Percentiles rank a stretch among this genome's conserved stretches.
phyloP scores from a whole-genome alignment of 2,329 filamentous ascomycete species.

The Cephalotrichum gorgonifer region DNA sequence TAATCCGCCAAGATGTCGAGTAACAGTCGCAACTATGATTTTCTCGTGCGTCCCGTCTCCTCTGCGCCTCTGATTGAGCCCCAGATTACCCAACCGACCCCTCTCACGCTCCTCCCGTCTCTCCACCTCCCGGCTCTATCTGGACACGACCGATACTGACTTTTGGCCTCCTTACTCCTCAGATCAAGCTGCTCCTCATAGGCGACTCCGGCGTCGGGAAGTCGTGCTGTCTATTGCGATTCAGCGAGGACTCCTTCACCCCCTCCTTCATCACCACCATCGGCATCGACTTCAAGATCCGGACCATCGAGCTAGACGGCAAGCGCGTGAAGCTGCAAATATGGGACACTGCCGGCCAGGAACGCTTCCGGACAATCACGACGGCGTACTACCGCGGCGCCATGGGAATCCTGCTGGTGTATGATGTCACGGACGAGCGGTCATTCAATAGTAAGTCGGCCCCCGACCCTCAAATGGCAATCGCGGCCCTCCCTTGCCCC shows the following conservation, averaged over 20 bases:
- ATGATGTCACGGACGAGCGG: slow-evolving; percentile 94
- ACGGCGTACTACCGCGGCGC: slow-evolving; percentile 97
- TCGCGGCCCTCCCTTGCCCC: no score
- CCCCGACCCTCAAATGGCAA: no score
- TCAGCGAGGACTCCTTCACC: slow-evolving; percentile 96
- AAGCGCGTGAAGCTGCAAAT: slow-evolving; percentile 99
- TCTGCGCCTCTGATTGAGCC: slow-evolving; percentile 5
- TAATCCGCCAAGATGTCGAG: slow-evolving; percentile 58
- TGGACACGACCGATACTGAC: not conserved
- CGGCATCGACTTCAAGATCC: slow-evolving; percentile 99
- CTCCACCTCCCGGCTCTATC: slow-evolving; percentile 10
- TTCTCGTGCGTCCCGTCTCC: slow-evolving; percentile 59
- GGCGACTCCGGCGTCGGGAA: slow-evolving; percentile 95
- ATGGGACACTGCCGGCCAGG: slow-evolving; percentile 97
- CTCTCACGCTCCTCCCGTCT: slow-evolving; percentile 11
- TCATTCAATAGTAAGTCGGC: slow-evolving; percentile 76
- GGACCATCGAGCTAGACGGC: slow-evolving; percentile 96
- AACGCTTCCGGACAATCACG: slow-evolving; percentile 97
- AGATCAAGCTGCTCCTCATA: slow-evolving; percentile 97
- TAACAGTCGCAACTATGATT: slow-evolving; percentile 95
- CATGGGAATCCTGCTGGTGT: slow-evolving; percentile 95
- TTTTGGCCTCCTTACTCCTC: slow-evolving; percentile 9
- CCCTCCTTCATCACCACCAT: slow-evolving; percentile 98
- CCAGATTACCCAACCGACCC: no score
- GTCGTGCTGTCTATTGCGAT: slow-evolving; percentile 91